Conservation (phyloP, 768 basidiomycete genomes). For the Amanita muscaria region DNA sequence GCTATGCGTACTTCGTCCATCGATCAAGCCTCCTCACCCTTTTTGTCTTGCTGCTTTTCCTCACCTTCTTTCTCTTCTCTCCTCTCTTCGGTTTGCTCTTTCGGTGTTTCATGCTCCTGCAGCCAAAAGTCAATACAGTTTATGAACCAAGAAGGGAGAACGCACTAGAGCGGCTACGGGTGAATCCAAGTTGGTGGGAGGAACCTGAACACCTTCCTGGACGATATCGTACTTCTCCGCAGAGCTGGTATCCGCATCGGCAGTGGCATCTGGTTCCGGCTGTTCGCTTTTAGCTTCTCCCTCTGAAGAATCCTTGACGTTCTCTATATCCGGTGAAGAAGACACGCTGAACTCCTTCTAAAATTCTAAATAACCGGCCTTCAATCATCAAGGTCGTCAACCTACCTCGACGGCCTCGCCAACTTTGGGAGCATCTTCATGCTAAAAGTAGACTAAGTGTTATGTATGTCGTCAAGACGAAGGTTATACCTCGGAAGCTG, state of each 20-base stretch:
- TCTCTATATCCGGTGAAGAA: neutral
- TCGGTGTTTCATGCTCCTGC: neutral
- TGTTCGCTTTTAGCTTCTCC: neutral
- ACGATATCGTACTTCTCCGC: no score
- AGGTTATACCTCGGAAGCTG: constrained; percentile 10
- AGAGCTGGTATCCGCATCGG: no score
- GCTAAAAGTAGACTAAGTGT: no score
- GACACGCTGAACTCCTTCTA: neutral
- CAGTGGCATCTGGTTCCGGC: neutral
- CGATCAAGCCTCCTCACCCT: neutral
- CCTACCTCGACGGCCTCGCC: constrained; percentile 4
- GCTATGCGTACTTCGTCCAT: no score
- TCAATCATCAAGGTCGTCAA: neutral
- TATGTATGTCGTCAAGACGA: no score
- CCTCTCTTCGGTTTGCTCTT: neutral
- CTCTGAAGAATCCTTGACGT: neutral
- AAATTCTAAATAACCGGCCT: no score
- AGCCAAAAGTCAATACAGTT: neutral
- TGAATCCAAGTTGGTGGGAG: no score
- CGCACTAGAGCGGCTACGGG: no score
- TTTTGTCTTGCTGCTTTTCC: neutral
- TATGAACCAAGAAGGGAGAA: no score
- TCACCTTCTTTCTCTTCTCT: neutral
- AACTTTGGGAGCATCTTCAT: constrained; percentile 11
- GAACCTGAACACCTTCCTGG: no score